phyloP scores from a whole-genome alignment of 768 basidiomycete genomes.

The Austroboletus festivus region DNA sequence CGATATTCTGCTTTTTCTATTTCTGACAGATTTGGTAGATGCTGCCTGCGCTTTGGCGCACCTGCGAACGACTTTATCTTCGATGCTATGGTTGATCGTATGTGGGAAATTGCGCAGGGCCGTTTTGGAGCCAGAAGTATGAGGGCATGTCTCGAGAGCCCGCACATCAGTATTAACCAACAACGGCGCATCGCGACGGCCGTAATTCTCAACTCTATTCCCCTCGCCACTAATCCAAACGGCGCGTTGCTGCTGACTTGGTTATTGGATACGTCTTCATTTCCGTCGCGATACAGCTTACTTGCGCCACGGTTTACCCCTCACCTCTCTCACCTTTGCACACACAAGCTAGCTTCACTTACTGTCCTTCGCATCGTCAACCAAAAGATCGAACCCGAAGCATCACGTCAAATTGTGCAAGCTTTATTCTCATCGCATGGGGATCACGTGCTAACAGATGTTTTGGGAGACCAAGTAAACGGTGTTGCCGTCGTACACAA shows the following conservation, averaged over 20 bases:
- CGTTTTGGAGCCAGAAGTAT: slow-evolving; percentile 97
- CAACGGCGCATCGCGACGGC: slow-evolving; percentile 94
- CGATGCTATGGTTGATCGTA: slow-evolving; percentile 95
- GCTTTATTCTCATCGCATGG: slow-evolving; percentile 87
- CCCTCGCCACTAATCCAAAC: slow-evolving; percentile 95
- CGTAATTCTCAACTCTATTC: slow-evolving; percentile 94
- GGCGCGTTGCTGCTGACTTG: slow-evolving; percentile 94
- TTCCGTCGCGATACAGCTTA: slow-evolving; percentile 93
- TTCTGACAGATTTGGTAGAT: slow-evolving; percentile 42
- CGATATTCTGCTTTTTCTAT: background rate
- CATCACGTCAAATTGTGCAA: slow-evolving; percentile 81
- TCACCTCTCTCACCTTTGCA: slow-evolving; percentile 94
- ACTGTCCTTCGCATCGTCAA: slow-evolving; percentile 96
- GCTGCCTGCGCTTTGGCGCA: slow-evolving; percentile 85
- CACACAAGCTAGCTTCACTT: slow-evolving; percentile 94
- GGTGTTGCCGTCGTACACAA: slow-evolving; percentile 92
- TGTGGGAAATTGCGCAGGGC: slow-evolving; percentile 98
- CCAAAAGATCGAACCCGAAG: slow-evolving; percentile 90
- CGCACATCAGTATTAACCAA: slow-evolving; percentile 81
- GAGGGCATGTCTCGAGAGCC: slow-evolving; percentile 93
- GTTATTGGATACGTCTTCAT: slow-evolving; percentile 91
- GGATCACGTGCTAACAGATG: slow-evolving; percentile 90
- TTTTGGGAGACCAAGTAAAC: slow-evolving; percentile 94
- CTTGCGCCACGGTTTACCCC: slow-evolving; percentile 95
- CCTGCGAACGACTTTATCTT: slow-evolving; percentile 95